phyloP scores from a whole-genome alignment of 148 eudicot genomes.

The Chenopodium formosanum region DNA sequence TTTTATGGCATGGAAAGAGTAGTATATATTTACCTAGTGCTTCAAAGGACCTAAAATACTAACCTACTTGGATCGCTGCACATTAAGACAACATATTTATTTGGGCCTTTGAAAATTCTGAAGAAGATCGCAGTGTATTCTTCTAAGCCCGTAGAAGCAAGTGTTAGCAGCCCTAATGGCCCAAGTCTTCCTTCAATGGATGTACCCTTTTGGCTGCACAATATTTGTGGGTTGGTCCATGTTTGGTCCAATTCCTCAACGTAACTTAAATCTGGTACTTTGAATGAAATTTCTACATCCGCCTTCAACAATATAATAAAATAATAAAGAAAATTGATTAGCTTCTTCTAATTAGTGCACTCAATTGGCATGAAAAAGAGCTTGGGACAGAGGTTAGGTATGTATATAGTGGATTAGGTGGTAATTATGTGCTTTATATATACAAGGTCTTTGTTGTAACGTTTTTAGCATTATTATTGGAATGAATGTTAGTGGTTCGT shows the following conservation, averaged over 20 bases:
- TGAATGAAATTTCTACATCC: slow-evolving; percentile 47
- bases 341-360: too few relatives aligned
- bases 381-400: too few relatives aligned
- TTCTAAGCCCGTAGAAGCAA: slow-evolving; percentile 9
- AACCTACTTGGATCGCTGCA: background rate
- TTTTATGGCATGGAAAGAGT: too few relatives aligned
- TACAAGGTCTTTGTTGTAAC: too few relatives aligned
- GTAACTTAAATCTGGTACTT: slow-evolving; percentile 17
- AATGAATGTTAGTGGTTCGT: too few relatives aligned
- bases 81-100: slow-evolving; percentile 35
- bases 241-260: slow-evolving; percentile 7
- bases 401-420: too few relatives aligned
- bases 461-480: too few relatives aligned
- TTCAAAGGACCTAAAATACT: too few relatives aligned
- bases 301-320: slow-evolving; percentile 28
- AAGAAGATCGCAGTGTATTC: slow-evolving; percentile 41
- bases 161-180: slow-evolving; percentile 30
- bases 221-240: slow-evolving; percentile 33
- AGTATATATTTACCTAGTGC: too few relatives aligned
- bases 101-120: slow-evolving; percentile 27
- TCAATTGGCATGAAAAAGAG: too few relatives aligned
- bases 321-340: too few relatives aligned
- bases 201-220: slow-evolving; percentile 33
- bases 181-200: slow-evolving; percentile 27
- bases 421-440: too few relatives aligned